phyloP scores from a whole-genome alignment of 2,329 filamentous ascomycete genomes.

The Colletotrichum graminicola region DNA sequence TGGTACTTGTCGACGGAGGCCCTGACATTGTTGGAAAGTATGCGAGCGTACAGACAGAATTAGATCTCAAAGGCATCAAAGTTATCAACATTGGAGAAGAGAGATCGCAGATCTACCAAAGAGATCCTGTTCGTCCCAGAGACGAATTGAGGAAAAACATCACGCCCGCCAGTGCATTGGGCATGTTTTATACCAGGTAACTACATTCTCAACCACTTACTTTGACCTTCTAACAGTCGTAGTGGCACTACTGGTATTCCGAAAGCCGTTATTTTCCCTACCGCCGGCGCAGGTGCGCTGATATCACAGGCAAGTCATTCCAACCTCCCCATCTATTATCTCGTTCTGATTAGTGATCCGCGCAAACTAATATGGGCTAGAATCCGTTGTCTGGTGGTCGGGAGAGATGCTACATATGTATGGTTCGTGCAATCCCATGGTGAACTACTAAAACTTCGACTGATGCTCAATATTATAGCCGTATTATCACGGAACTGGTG shows the following conservation, averaged over 20 bases:
- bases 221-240: background rate
- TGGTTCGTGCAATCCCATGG: background rate
- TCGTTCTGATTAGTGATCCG: background rate
- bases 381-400: background rate
- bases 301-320: background rate
- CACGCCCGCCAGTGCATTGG: conserved; percentile 66
- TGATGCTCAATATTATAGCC: conserved; percentile 40
- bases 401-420: conserved; percentile 31
- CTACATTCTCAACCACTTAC: accelerated
- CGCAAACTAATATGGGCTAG: conserved; percentile 14
- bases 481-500: conserved; percentile 81
- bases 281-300: conserved; percentile 53
- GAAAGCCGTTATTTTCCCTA: conserved; percentile 75
- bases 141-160: conserved; percentile 68
- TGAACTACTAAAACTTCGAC: background rate
- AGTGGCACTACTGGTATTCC: conserved; percentile 82
- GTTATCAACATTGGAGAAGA: conserved; percentile 61
- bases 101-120: conserved; percentile 54
- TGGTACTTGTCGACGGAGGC: conserved; percentile 72
- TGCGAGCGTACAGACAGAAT: conserved; percentile 66
- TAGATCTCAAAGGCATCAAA: conserved; percentile 64
- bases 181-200: conserved; percentile 74
- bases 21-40: conserved; percentile 67
- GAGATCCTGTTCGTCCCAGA: conserved; percentile 63
- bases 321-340: background rate